phyloP scores from a whole-genome alignment of 345 rosid genomes.

The Laguncularia racemosa region DNA sequence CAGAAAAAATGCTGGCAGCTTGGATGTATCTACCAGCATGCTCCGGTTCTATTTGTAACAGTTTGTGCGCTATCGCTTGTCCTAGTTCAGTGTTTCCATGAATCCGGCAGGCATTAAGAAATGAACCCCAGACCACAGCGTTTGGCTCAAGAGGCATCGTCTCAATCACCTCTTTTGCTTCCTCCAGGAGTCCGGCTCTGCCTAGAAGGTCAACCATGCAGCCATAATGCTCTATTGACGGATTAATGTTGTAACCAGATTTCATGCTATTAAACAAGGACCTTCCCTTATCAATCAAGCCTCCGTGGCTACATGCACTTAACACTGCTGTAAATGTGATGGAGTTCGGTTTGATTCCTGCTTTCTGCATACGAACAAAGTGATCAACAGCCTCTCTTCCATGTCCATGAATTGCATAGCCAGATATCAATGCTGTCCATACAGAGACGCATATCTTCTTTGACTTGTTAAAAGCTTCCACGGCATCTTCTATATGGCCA shows the following conservation, averaged over 20 bases:
- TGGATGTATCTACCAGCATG: constrained; percentile 62
- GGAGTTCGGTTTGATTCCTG: constrained; percentile 52
- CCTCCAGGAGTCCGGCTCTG: constrained; percentile 56
- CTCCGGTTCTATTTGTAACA: constrained; percentile 39
- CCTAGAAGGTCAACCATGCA: constrained; percentile 78
- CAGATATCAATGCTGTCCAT: constrained; percentile 67
- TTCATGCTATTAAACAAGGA: constrained; percentile 38
- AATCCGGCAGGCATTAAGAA: constrained; percentile 56
- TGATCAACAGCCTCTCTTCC: constrained; percentile 50
- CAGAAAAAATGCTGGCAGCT: constrained; percentile 44
- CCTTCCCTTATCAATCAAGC: constrained; percentile 54
- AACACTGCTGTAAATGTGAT: constrained; percentile 61
- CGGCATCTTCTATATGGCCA: constrained; percentile 55
- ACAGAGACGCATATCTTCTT: constrained; percentile 32
- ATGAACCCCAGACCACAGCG: constrained; percentile 54
- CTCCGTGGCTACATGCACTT: constrained; percentile 64
- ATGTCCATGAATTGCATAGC: constrained; percentile 55
- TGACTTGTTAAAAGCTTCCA: constrained; percentile 26
- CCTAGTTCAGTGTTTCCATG: constrained; percentile 45
- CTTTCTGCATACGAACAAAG: constrained; percentile 47
- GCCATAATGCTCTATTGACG: constrained; percentile 71
- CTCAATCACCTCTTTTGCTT: constrained; percentile 38
- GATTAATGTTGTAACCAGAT: constrained; percentile 33
- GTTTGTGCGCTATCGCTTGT: constrained; percentile 40
- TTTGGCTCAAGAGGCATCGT: constrained; percentile 59